Conservation (phyloP, 2,329 filamentous ascomycete genomes). For the Didymella keratinophila region DNA sequence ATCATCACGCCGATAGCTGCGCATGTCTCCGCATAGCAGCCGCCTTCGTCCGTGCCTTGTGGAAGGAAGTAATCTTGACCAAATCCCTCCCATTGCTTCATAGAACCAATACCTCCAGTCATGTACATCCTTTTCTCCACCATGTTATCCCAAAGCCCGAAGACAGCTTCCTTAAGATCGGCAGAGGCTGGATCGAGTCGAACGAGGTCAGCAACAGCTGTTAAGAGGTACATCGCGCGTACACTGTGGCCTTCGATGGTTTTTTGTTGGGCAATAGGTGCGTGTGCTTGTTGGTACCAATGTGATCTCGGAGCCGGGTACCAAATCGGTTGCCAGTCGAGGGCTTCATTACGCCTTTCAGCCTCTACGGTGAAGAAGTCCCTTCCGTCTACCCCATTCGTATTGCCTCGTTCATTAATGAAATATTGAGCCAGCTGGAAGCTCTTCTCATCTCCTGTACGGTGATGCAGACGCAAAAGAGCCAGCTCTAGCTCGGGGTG, state of each 20-base stretch:
- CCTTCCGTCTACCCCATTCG: neutral
- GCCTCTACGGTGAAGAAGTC: conserved; percentile 7
- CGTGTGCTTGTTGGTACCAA: conserved; percentile 9
- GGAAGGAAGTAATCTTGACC: conserved; percentile 65
- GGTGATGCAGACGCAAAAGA: neutral
- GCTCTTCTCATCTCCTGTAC: neutral
- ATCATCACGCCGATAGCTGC: conserved; percentile 17
- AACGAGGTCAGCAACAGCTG: conserved; percentile 4
- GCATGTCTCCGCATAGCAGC: conserved; percentile 70
- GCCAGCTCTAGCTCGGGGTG: conserved; percentile 4
- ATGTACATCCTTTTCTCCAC: conserved; percentile 66
- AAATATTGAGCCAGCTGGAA: conserved; percentile 4
- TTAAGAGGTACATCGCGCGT: conserved; percentile 8
- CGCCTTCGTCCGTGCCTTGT: conserved; percentile 66
- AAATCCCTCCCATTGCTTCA: conserved; percentile 68
- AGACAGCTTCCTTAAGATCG: conserved; percentile 47
- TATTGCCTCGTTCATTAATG: neutral
- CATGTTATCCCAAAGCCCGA: conserved; percentile 67
- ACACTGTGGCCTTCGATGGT: conserved; percentile 8
- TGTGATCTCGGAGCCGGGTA: conserved; percentile 6
- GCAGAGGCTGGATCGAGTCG: conserved; percentile 1
- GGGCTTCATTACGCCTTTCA: neutral
- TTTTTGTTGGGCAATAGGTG: neutral
- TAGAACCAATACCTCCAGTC: conserved; percentile 66
- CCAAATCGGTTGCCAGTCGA: conserved; percentile 7